phyloP scores from a whole-genome alignment of 2,329 filamentous ascomycete genomes.

The Trichoderma afroharzianum region DNA sequence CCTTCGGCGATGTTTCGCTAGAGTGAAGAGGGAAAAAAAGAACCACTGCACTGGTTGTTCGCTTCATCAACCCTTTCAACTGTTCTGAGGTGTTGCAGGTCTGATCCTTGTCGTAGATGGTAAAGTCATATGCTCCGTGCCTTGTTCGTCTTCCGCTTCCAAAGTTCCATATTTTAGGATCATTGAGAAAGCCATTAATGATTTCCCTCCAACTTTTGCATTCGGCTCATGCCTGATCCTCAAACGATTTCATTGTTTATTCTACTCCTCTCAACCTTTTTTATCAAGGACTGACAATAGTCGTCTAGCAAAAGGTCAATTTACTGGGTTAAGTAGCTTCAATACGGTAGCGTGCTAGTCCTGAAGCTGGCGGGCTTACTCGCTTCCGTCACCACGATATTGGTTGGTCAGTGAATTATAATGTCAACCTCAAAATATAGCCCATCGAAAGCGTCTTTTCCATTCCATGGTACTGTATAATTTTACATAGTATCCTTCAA shows the following conservation, averaged over 20 bases:
- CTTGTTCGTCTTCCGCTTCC: not conserved
- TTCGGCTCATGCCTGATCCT: not conserved
- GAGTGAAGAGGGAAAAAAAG: not conserved
- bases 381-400: not conserved
- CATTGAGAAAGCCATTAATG: not conserved
- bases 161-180: not conserved
- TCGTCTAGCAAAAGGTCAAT: too few species aligned
- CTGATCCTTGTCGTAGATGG: too few species aligned
- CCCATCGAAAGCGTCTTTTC: not conserved
- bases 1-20: not conserved
- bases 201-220: not conserved
- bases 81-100: too few species aligned
- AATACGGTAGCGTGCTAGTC: not conserved
- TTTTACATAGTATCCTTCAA: not conserved
- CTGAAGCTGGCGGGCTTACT: not conserved
- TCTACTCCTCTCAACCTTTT: not conserved
- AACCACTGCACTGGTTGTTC: not conserved
- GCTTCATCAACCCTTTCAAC: not conserved
- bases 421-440: not conserved
- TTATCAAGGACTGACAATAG: not conserved
- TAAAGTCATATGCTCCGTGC: too few species aligned
- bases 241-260: not conserved
- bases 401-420: not conserved
- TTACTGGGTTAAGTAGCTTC: not conserved
- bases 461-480: not conserved